A percentile compares a stretch with the other conserved stretches of the same genome.
phyloP scores from a whole-genome alignment of 345 rosid species.

The Noccaea bulbosa region DNA sequence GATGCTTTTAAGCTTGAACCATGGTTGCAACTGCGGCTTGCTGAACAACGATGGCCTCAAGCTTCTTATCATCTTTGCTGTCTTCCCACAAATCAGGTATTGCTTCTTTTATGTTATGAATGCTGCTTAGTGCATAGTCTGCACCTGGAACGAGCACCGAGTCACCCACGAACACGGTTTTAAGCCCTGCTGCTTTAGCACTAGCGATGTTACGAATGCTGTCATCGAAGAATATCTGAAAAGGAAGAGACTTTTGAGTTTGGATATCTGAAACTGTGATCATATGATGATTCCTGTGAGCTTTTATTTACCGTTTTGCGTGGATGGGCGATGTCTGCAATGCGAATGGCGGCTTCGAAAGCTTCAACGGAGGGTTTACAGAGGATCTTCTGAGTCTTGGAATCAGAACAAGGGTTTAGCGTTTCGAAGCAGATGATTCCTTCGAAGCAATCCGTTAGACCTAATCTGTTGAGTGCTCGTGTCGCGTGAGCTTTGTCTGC shows the following conservation, averaged over 20 bases:
- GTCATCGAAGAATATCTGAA: slow-evolving; percentile 86
- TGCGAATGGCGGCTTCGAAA: slow-evolving; percentile 63
- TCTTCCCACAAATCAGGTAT: slow-evolving; percentile 82
- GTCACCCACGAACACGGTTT: slow-evolving; percentile 80
- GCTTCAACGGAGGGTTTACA: slow-evolving; percentile 78
- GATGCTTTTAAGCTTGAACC: slow-evolving; percentile 57
- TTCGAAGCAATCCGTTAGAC: slow-evolving; percentile 80
- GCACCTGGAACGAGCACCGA: slow-evolving; percentile 68
- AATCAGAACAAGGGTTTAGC: slow-evolving; percentile 53
- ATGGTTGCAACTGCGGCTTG: slow-evolving; percentile 58
- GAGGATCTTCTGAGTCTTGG: slow-evolving; percentile 43
- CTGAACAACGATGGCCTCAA: slow-evolving; percentile 67
- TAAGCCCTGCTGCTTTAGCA: slow-evolving; percentile 77
- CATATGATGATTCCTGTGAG: background rate
- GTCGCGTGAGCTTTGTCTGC: slow-evolving; percentile 67
- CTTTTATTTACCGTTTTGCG: slow-evolving; percentile 61
- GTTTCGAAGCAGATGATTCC: slow-evolving; percentile 84
- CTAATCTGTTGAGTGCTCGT: slow-evolving; percentile 54
- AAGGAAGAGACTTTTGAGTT: background rate
- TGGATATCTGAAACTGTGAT: slow-evolving; percentile 5
- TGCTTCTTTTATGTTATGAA: slow-evolving; percentile 84
- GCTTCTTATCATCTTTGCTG: slow-evolving; percentile 56
- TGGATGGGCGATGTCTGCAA: slow-evolving; percentile 62
- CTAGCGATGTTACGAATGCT: slow-evolving; percentile 79
- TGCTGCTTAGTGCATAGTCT: slow-evolving; percentile 73